Evolutionary conservation across 2,329 filamentous ascomycete species (phyloP).

Genomic region (Botrytis fragariae): DNA sequence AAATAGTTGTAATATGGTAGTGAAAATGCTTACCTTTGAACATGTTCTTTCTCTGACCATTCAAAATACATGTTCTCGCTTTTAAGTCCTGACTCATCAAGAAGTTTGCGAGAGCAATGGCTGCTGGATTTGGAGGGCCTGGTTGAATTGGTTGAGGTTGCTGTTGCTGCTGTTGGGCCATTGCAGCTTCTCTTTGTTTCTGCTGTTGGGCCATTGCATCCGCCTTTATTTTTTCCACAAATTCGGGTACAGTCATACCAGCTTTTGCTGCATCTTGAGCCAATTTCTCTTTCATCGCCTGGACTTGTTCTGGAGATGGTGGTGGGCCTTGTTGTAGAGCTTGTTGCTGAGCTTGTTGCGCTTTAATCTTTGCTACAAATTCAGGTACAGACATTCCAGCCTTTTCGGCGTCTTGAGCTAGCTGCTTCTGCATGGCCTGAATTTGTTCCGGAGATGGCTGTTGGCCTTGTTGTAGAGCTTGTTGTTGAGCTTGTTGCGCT

Average conservation of each 20-base stretch:
- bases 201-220: constrained; percentile 50
- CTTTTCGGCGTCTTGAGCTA: constrained; percentile 79
- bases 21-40: constrained; percentile 68
- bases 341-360: constrained; percentile 50
- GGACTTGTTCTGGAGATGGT: constrained; percentile 81
- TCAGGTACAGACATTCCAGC: constrained; percentile 80
- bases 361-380: constrained; percentile 70
- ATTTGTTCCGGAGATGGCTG: constrained; percentile 82
- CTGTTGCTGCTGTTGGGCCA: constrained; percentile 44
- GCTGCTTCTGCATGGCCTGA: constrained; percentile 74
- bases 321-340: constrained; percentile 47
- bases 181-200: constrained; percentile 45
- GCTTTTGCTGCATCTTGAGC: constrained; percentile 78
- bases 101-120: constrained; percentile 86
- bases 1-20: neutral
- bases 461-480: constrained; percentile 24
- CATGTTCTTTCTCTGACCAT: constrained; percentile 97
- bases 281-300: constrained; percentile 77
- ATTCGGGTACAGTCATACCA: constrained; percentile 82
- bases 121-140: constrained; percentile 83
- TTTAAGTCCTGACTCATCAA: constrained; percentile 82
- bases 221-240: constrained; percentile 67
- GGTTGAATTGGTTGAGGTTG: constrained; percentile 68
- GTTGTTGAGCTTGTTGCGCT: constrained; percentile 51
- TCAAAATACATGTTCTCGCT: constrained; percentile 84